phyloP scores from a whole-genome alignment of 805 yeast genomes.

The Candida koratica region DNA sequence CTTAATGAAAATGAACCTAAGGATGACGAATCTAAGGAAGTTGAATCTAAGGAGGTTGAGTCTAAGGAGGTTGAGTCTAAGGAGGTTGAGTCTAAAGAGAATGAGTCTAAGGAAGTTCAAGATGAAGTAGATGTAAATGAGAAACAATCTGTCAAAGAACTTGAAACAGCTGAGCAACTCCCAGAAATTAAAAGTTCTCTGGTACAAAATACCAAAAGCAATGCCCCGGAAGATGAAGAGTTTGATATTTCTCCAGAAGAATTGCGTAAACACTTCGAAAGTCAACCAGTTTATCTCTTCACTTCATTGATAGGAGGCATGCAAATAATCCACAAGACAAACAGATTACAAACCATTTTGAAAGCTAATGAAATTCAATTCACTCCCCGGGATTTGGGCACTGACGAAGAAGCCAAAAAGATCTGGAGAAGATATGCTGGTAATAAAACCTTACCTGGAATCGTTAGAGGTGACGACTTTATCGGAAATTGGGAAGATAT shows the following conservation, averaged over 20 bases:
- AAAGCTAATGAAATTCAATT: constrained; percentile 69
- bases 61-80: not conserved
- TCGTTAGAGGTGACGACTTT: constrained; percentile 75
- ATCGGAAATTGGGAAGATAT: constrained; percentile 85
- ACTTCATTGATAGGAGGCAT: constrained; percentile 88
- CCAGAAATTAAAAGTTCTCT: not conserved
- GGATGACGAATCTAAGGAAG: not conserved
- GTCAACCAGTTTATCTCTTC: constrained; percentile 67
- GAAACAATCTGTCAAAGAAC: no score
- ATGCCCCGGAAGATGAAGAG: constrained; percentile 23
- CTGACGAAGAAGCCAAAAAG: constrained; percentile 80
- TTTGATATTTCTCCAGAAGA: constrained; percentile 40
- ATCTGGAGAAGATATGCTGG: constrained; percentile 74
- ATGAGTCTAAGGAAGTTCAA: not conserved
- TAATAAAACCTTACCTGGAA: constrained; percentile 78
- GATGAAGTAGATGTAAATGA: no score
- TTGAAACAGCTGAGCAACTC: not conserved
- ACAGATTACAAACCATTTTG: constrained; percentile 67
- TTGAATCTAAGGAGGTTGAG: not conserved
- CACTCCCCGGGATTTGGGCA: constrained; percentile 74
- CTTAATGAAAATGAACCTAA: no score
- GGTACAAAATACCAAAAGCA: not conserved
- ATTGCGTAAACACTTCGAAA: constrained; percentile 38
- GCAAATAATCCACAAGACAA: constrained; percentile 74
- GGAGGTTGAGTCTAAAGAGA: not conserved